Evolutionary conservation across 768 basidiomycete genomes (phyloP), one percentile per base, ranked within the genome.

Genomic region (Rhodotorula paludigena): DNA sequence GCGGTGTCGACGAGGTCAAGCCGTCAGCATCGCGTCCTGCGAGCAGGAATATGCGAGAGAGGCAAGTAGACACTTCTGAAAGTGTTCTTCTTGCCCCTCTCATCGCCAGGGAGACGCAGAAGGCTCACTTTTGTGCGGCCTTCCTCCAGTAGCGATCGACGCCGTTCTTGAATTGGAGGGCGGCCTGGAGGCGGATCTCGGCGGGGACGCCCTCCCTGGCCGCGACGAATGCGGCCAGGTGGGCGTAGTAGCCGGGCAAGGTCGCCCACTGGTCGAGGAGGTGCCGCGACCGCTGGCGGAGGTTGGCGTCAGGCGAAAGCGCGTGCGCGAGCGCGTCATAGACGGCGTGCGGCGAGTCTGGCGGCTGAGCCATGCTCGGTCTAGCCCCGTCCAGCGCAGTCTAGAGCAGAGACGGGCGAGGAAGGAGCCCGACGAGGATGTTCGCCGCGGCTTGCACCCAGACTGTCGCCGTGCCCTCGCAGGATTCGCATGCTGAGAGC

Each of bases 91-190:
- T 16, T 41, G 39, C n/a, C n/a, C n/a, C n/a, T n/a, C 45, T n/a
- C 3, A n/a, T n/a, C 16, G 44, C 7, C 7, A 32, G 36, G 14
- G 23, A n/a, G 47, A 30, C 14, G 57, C 20, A 12, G 41, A 0
- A 14, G 10, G 62, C 71, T 39, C 21, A 73, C 74, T 70, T 33
- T 12, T 33, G 20, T 0, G 64, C 66, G 5, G 86, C 80, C 39
- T 86, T 87, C 75, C 84, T 82, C 92, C 92, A 94, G 74, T 89
- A 86, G 56, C 79, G 79, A 7, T 86, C 77, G 5, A 86, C 86
- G 2, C 83, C 82, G 73, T 92, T 93, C 80, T 93, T 93, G 80
- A 92, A 88, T 75, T 91, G 90, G 62, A 93, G 88, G 69, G 90
- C 89, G 33, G 88, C 85, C 77, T 89, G 88, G 72, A 88, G 84